Evolutionary conservation across 2,329 filamentous ascomycete species (phyloP), one percentile per base, ranked within the genome.

Genomic region (Bertia moriformis): DNA sequence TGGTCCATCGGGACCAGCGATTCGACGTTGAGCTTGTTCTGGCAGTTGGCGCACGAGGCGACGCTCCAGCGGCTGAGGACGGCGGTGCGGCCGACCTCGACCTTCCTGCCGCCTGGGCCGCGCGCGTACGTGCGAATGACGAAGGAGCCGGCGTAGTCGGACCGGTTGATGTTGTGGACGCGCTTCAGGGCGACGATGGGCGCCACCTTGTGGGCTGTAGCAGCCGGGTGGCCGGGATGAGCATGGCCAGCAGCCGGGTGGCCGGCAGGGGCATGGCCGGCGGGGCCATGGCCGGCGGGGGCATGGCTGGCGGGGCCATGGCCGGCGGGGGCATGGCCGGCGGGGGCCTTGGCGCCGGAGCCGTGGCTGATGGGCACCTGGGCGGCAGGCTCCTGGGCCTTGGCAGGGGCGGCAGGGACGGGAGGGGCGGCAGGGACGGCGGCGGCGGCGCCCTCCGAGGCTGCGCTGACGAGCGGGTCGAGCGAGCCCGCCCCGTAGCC

Each of bases 31-130:
- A 49, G 33, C 30, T 49, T 40, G 27, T 44, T 44, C 35, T 45
- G 46, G 44, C 51, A 52, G 41, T 53, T 53, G 14, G 40, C 30
- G 38, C 51, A 53, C 14, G 42, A 44, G 1, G 30, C 18, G 15
- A 51, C 46, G 33, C 46, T 38, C 46, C 48, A 49, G 2, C 50
- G 42, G 42, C 49, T 52, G 5, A 53, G 37, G 4, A 51, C 38
- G 1, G 49, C 41, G 30, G 50, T 44, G 2, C 38, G 36, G n/a
- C 43, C 43, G 12, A 48, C 24, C 12, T 41, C 13, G 15, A 39
- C 4, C 4, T 30, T 29, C 4, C 17, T 3, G 4, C 40, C 41
- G 3, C 37, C 30, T 12, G 37, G 18, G n/a, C 7, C 22, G 7
- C 35, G 36, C 37, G 43, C 46, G 38, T 37, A 44, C 4, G 41